Evolutionary conservation across 768 basidiomycete genomes (phyloP).

Genomic region (Tylopilus felleus): DNA sequence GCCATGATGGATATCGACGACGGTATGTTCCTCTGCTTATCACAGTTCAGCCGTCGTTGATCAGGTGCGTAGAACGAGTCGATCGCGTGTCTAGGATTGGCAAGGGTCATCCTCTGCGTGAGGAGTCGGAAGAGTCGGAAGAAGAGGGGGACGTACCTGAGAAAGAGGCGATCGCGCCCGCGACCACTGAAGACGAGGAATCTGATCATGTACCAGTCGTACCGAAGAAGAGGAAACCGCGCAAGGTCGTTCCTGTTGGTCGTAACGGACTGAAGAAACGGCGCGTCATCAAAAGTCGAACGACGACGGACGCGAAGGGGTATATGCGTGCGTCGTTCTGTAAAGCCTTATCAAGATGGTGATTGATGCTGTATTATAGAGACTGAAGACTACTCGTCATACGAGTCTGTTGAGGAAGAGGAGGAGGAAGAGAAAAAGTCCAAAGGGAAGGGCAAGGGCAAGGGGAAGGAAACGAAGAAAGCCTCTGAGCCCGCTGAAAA

Average conservation of each 20-base stretch:
- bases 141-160: conserved; percentile 30
- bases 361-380: conserved; percentile 37
- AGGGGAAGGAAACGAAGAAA: conserved; percentile 20
- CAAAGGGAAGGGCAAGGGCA: conserved; percentile 16
- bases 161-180: conserved; percentile 31
- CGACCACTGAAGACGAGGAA: conserved; percentile 29
- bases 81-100: conserved; percentile 18
- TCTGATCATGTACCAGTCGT: conserved; percentile 29
- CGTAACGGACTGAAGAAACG: conserved; percentile 75
- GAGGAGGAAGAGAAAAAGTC: conserved; percentile 28
- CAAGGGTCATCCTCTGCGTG: conserved; percentile 12
- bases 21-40: conserved; percentile 41
- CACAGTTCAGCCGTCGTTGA: conserved; percentile 14
- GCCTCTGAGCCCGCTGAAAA: background rate
- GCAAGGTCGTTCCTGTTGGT: conserved; percentile 69
- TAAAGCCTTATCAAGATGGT: background rate
- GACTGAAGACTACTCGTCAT: conserved; percentile 75
- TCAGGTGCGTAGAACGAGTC: conserved; percentile 21
- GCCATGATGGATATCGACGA: conserved; percentile 81
- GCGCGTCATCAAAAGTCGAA: conserved; percentile 57
- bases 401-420: conserved; percentile 71
- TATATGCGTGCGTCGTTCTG: conserved; percentile 57
- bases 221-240: conserved; percentile 42
- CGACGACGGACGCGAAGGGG: conserved; percentile 58
- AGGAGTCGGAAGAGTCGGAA: conserved; percentile 26